Conservation (phyloP, 331 rosid genomes). For the Malus hybrid region DNA sequence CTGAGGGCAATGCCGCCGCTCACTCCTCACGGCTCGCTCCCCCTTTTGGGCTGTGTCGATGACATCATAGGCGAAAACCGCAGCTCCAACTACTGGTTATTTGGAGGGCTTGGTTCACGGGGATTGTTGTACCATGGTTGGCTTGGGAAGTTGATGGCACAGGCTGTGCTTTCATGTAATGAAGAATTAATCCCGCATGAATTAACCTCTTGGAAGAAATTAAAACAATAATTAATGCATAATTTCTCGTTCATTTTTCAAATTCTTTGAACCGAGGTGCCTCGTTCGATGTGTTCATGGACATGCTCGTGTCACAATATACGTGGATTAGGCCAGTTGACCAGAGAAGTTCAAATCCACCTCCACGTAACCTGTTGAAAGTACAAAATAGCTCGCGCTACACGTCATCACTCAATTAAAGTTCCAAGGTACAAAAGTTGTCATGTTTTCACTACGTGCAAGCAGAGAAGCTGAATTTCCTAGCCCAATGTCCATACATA, state of each 20-base stretch:
- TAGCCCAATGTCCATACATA: conserved; percentile 59
- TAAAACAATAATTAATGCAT: neutral
- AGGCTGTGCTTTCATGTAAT: conserved; percentile 59
- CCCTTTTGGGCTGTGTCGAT: conserved; percentile 74
- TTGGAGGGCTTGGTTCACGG: conserved; percentile 91
- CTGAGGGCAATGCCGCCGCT: conserved; percentile 98
- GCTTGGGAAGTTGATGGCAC: conserved; percentile 81
- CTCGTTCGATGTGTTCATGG: neutral
- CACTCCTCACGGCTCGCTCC: conserved; percentile 72
- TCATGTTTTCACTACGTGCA: neutral
- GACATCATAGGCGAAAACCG: conserved; percentile 33
- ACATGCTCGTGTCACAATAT: neutral
- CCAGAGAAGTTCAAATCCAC: too few relatives aligned
- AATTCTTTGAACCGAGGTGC: neutral
- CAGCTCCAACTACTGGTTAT: conserved; percentile 65
- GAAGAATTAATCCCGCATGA: conserved; percentile 66
- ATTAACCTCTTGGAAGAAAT: conserved; percentile 67
- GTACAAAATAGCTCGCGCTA: too few relatives aligned
- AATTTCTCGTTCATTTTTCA: neutral
- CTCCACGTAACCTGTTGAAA: too few relatives aligned
- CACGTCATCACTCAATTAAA: too few relatives aligned
- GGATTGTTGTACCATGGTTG: conserved; percentile 89
- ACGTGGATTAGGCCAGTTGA: too few relatives aligned
- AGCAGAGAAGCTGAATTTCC: neutral
- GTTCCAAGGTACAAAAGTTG: neutral